Base-by-base conservation (phyloP, 2,329 filamentous ascomycete genomes). In the Alternaria infectoria region DNA sequence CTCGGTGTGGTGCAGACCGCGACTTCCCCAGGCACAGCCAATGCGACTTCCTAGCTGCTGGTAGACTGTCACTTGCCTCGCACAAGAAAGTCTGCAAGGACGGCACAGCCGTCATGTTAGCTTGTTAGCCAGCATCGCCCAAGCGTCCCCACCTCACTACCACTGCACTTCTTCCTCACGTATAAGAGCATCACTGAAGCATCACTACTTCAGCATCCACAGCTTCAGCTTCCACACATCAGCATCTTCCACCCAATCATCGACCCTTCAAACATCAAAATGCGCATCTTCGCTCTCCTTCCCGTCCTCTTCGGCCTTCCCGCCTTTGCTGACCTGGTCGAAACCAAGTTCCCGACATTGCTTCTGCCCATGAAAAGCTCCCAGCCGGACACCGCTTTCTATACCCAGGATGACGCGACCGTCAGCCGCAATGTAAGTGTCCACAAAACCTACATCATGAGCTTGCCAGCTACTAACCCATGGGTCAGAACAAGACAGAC, bases 281-380 rank as follows among this genome's bases (percentile, higher is more conserved):
- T 79, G 77, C 75, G 55, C 49, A 28, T 54, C 44, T 26, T 69
- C 15, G 8, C 62, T 46, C 56, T 79, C 17, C 26, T 72, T 43
- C 52, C 73, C 44, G 19, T 65, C 10, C 51, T 76, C 49, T 72
- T 70, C 58, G 58, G 63, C 19, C 47, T 67, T 32, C 49, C 60
- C 10, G 43, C 58, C 32, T 15, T 66, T 32, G 66, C 69, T 21
- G 43, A 52, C 5, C 67, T 74, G 26, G 25, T 73, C 46, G 55
- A 57, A 30, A 64, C 67, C 9, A 58, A 76, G 25, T 78, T 76
- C 12, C 77, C 77, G 4, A 73, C 76, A 45, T 74, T 80, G 49
- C 73, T 80, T 45, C 63, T 80, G n/a, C 78, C 77, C 1, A 59
- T 80, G 43, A 69, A 71, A 25, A 59, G 67, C 21, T 54, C 60